Percentiles rank a stretch among this genome's conserved stretches.
Conservation (phyloP, 2,329 filamentous ascomycete genomes). For the Ilyonectria robusta region DNA sequence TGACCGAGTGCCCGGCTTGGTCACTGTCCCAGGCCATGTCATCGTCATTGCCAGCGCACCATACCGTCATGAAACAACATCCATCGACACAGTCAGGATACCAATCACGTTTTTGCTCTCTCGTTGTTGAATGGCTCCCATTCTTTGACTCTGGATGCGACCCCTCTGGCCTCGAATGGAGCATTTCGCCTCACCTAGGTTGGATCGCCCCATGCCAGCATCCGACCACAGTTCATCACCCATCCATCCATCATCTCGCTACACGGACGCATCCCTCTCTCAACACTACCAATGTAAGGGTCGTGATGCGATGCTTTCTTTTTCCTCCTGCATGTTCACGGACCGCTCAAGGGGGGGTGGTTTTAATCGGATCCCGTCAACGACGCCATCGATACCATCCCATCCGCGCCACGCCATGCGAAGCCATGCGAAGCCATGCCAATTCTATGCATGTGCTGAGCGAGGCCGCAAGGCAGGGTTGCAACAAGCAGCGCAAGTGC, state of each 20-base stretch:
- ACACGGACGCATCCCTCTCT: background rate
- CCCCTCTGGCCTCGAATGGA: conserved; percentile 1
- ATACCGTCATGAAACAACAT: conserved; percentile 37
- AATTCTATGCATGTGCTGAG: conserved; percentile 25
- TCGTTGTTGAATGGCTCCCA: conserved; percentile 37
- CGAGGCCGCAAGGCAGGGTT: conserved; percentile 19
- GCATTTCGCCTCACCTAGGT: background rate
- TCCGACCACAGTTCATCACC: background rate
- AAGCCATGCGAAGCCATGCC: conserved; percentile 6
- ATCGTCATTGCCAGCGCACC: conserved; percentile 45
- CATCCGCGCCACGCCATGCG: conserved; percentile 4
- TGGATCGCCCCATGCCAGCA: conserved; percentile 1
- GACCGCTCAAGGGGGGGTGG: conserved; percentile 30
- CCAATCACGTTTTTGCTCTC: conserved; percentile 38
- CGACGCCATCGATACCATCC: conserved; percentile 18
- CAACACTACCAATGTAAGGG: conserved; percentile 1
- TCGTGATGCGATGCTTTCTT: conserved; percentile 27
- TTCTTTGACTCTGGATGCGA: conserved; percentile 1
- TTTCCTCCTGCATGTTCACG: conserved; percentile 24
- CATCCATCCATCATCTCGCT: background rate
- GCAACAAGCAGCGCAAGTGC: conserved; percentile 9
- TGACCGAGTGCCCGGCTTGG: conserved; percentile 34
- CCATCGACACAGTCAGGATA: conserved; percentile 1
- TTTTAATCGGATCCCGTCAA: conserved; percentile 26
- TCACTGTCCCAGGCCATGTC: conserved; percentile 31